phyloP scores from a whole-genome alignment of 2,329 filamentous ascomycete species.

The Stromatinia cepivora region DNA sequence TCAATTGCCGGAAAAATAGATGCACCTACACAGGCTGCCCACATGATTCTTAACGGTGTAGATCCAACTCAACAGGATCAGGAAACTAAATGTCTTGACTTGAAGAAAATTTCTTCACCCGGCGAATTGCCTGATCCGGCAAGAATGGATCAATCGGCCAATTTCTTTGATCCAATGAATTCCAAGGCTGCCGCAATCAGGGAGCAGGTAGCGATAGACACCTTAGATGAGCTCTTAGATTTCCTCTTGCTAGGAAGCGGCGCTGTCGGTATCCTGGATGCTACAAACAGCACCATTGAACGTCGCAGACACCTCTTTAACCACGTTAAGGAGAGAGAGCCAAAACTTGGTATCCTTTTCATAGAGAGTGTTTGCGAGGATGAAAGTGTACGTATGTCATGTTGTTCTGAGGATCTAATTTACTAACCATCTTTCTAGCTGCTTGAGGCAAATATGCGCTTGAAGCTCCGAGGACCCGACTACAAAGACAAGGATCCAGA shows the following conservation, averaged over 20 bases:
- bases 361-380: constrained; percentile 94
- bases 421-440: constrained; percentile 47
- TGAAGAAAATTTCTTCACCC: constrained; percentile 26
- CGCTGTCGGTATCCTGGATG: constrained; percentile 92
- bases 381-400: constrained; percentile 52
- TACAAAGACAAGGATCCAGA: constrained; percentile 91
- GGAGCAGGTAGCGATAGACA: constrained; percentile 90
- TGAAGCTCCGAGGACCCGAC: constrained; percentile 93
- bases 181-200: constrained; percentile 76
- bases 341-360: constrained; percentile 87
- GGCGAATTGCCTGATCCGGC: constrained; percentile 40
- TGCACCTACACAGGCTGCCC: constrained; percentile 52
- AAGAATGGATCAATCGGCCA: constrained; percentile 80
- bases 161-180: constrained; percentile 92
- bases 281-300: constrained; percentile 91
- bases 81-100: constrained; percentile 27
- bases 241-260: constrained; percentile 82
- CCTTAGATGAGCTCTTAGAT: constrained; percentile 85
- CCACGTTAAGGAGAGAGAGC: constrained; percentile 77
- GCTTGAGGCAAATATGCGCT: constrained; percentile 92
- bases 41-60: constrained; percentile 57
- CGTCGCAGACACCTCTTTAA: constrained; percentile 82
- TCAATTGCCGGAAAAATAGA: constrained; percentile 35
- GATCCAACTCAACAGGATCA: constrained; percentile 30
- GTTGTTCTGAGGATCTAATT: neutral